phyloP scores from a whole-genome alignment of 106 monocot genomes.

The Gastrodia elata region DNA sequence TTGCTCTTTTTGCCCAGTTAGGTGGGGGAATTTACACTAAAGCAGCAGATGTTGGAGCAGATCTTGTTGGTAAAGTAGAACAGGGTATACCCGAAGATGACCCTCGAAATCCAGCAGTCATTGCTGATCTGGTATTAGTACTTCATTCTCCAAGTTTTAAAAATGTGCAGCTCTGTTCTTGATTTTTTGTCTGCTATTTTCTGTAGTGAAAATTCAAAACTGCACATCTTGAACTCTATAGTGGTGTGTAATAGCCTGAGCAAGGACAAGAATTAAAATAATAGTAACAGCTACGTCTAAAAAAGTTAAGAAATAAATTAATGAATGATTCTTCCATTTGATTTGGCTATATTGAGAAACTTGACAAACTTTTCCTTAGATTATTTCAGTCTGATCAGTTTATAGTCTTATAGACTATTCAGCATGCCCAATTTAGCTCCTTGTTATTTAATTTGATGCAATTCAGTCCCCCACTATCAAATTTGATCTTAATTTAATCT shows the following conservation, averaged over 20 bases:
- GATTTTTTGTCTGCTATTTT: neutral
- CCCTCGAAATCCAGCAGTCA: conserved; percentile 97
- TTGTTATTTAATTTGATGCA: too few species aligned
- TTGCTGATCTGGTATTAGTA: conserved; percentile 81
- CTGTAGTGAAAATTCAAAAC: neutral
- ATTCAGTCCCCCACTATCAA: too few species aligned
- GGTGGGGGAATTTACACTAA: conserved; percentile 98
- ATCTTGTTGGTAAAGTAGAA: conserved; percentile 98
- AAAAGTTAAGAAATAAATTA: neutral
- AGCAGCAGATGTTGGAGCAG: conserved; percentile 99
- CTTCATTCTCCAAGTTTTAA: neutral
- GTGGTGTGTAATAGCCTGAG: neutral
- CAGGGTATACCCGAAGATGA: conserved; percentile 99
- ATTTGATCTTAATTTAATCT: too few species aligned
- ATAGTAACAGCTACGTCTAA: neutral
- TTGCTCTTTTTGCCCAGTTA: conserved; percentile 94
- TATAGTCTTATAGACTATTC: too few species aligned
- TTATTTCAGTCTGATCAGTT: too few species aligned
- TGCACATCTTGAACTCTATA: neutral
- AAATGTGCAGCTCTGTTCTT: neutral
- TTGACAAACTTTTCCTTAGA: too few species aligned
- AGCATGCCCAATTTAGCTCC: too few species aligned
- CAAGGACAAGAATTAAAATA: neutral
- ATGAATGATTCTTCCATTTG: neutral
- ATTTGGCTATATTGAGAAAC: too few species aligned